phyloP scores from a whole-genome alignment of 495 filamentous ascomycete genomes.

The Hypoxylon lenormandii region DNA sequence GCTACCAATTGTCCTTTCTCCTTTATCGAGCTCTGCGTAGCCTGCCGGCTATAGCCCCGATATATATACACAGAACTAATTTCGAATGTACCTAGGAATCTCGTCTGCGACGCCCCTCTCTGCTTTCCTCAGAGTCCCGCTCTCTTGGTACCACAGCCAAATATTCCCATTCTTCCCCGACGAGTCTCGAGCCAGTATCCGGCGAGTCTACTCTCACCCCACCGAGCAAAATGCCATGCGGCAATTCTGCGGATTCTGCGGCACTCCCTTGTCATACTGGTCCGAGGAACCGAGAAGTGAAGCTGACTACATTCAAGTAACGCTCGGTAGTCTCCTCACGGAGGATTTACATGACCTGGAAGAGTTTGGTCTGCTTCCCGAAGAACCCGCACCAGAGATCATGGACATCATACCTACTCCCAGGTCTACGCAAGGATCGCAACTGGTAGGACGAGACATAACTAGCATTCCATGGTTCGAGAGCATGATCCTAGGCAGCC shows the following conservation, averaged over 20 bases:
- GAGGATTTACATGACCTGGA: slow-evolving; percentile 76
- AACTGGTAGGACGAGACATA: slow-evolving; percentile 53
- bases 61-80: slow-evolving; percentile 21
- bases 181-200: slow-evolving; percentile 78
- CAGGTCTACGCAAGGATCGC: slow-evolving; percentile 40
- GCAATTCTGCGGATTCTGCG: slow-evolving; percentile 91
- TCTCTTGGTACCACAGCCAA: slow-evolving; percentile 76
- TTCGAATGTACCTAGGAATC: slow-evolving; percentile 61
- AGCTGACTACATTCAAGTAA: slow-evolving; percentile 78
- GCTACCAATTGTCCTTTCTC: slow-evolving; percentile 6
- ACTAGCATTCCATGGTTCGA: slow-evolving; percentile 85
- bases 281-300: slow-evolving; percentile 75
- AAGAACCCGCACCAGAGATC: slow-evolving; percentile 55
- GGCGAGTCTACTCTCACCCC: slow-evolving; percentile 73
- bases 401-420: slow-evolving; percentile 39
- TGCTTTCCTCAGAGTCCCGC: slow-evolving; percentile 82
- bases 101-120: slow-evolving; percentile 76
- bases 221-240: slow-evolving; percentile 70
- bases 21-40: slow-evolving; percentile 1
- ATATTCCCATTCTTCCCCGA: slow-evolving; percentile 80
- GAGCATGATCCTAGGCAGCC: slow-evolving; percentile 78
- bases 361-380: slow-evolving; percentile 73
- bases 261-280: slow-evolving; percentile 84
- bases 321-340: slow-evolving; percentile 74
- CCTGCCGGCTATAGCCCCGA: not conserved